These are phyloP conservation scores for Platanthera zijinensis DNA, from an alignment of 106 monocot genomes.

Conservation along the genomic window DNA sequence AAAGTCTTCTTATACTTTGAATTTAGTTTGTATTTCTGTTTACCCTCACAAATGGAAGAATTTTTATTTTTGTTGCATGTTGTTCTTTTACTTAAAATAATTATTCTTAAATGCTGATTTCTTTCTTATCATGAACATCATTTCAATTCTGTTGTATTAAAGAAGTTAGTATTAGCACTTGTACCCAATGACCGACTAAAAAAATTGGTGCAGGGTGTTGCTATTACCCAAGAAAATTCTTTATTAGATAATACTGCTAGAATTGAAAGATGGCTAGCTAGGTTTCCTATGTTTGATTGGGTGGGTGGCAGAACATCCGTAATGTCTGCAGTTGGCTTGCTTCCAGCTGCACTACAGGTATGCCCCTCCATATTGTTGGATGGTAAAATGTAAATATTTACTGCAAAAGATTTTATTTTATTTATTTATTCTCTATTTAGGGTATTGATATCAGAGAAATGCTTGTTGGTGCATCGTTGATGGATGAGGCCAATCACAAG, in stretches of 20 bases:
- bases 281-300: conserved; percentile 99
- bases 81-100: background rate
- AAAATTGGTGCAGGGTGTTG: conserved; percentile 69
- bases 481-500: conserved; percentile 79
- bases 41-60: background rate
- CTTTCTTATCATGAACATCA: background rate
- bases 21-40: background rate
- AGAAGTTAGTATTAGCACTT: background rate
- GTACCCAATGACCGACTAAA: background rate
- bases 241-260: conserved; percentile 95
- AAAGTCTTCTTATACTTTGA: no score
- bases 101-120: background rate
- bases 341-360: conserved; percentile 93
- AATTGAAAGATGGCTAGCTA: conserved; percentile 96
- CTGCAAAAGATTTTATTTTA: background rate
- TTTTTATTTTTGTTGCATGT: background rate
- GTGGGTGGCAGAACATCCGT: conserved; percentile 99
- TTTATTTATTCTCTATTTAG: conserved; percentile 23
- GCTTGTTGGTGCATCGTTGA: conserved; percentile 87
- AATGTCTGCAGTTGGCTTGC: conserved; percentile 98
- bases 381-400: background rate
- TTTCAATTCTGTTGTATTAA: no score
- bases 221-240: conserved; percentile 93
- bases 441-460: conserved; percentile 91
- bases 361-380: background rate